A percentile compares a stretch with the other conserved stretches of the same genome.
phyloP scores from a whole-genome alignment of 2,329 filamentous ascomycete species.

The Fusarium sp. region DNA sequence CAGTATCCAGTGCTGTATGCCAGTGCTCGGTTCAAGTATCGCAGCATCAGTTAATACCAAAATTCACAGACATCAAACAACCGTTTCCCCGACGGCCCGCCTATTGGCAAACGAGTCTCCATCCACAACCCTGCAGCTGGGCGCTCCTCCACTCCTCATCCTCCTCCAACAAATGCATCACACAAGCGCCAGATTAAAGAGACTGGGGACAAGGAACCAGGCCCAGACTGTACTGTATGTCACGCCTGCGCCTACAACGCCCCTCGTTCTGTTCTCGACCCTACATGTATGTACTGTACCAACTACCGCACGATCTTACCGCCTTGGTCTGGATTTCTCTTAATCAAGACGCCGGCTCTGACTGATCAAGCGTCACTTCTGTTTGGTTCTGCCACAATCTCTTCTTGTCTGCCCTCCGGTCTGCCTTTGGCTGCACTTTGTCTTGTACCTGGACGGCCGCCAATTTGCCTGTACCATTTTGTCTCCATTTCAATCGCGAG shows the following conservation, averaged over 20 bases:
- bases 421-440: slow-evolving; percentile 31
- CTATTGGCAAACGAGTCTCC: slow-evolving; percentile 4
- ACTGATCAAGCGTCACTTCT: slow-evolving; percentile 40
- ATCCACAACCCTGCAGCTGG: slow-evolving; percentile 13
- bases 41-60: slow-evolving; percentile 8
- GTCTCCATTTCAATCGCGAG: slow-evolving; percentile 28
- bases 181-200: slow-evolving; percentile 40
- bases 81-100: slow-evolving; percentile 24
- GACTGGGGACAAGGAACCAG: slow-evolving; percentile 21
- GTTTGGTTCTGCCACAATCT: slow-evolving; percentile 41
- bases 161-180: slow-evolving; percentile 20
- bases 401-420: slow-evolving; percentile 30
- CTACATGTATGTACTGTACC: background rate
- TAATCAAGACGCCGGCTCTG: slow-evolving; percentile 31
- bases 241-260: slow-evolving; percentile 38
- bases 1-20: background rate
- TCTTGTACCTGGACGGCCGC: slow-evolving; percentile 25
- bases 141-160: slow-evolving; percentile 9
- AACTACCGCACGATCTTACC: slow-evolving; percentile 40
- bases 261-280: slow-evolving; percentile 35
- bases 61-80: slow-evolving; percentile 25
- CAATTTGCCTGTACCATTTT: slow-evolving; percentile 13
- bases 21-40: slow-evolving; percentile 12
- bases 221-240: slow-evolving; percentile 36
- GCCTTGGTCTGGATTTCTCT: slow-evolving; percentile 36